phyloP scores from a whole-genome alignment of 768 basidiomycete species.

The Omphalotus guepiniiformis region DNA sequence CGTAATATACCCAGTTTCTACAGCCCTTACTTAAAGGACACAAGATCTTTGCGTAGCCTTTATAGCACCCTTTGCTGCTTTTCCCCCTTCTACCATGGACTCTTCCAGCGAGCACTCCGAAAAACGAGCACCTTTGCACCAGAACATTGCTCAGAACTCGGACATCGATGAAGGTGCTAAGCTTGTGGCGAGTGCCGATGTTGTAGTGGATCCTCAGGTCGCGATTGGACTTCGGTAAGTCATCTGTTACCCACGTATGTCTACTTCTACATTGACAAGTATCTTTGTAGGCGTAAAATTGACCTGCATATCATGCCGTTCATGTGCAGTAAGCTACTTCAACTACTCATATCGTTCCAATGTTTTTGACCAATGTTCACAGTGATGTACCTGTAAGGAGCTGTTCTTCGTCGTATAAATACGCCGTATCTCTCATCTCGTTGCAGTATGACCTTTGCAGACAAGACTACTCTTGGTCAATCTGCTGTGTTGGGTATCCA shows the following conservation, averaged over 20 bases:
- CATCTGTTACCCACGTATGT: background rate
- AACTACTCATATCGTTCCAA: background rate
- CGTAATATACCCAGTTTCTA: too few relatives aligned
- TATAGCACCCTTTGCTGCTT: too few relatives aligned
- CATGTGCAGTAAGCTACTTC: slow-evolving; percentile 31
- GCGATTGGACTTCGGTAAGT: slow-evolving; percentile 32
- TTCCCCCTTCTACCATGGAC: too few relatives aligned
- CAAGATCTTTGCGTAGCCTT: too few relatives aligned
- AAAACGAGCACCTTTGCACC: too few relatives aligned
- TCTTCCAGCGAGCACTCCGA: too few relatives aligned
- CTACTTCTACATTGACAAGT: background rate
- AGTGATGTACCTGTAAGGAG: slow-evolving; percentile 32
- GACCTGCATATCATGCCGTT: slow-evolving; percentile 47
- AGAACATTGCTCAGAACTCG: too few relatives aligned
- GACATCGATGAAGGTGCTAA: slow-evolving; percentile 42
- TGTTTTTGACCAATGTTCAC: background rate
- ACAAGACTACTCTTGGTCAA: slow-evolving; percentile 47
- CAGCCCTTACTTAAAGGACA: too few relatives aligned
- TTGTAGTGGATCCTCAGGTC: slow-evolving; percentile 32
- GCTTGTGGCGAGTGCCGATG: slow-evolving; percentile 30
- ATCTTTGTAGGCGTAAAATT: slow-evolving; percentile 34
- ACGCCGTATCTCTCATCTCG: background rate
- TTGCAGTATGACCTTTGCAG: slow-evolving; percentile 49
- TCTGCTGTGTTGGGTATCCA: slow-evolving; percentile 47
- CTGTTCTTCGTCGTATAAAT: background rate